Percentiles rank a stretch among this genome's conserved stretches.
Conservation (phyloP, 108 stramenopile genomes). For the Nitzschia palea region DNA sequence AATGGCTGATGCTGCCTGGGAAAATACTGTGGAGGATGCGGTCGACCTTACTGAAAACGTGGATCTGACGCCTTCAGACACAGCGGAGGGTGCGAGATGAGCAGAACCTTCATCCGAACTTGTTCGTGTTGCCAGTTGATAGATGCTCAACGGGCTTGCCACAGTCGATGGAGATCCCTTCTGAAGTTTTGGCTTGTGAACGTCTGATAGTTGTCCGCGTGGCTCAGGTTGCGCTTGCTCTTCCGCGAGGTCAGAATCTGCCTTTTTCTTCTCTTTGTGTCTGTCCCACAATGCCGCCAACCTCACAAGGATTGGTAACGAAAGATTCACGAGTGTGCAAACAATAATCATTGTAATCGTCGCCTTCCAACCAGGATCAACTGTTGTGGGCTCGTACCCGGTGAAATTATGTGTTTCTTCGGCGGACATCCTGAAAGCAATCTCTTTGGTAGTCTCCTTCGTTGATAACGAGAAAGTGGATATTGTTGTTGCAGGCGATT, state of each 20-base stretch:
- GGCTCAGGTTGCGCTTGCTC: background rate
- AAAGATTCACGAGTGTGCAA: constrained; percentile 21
- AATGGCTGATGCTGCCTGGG: background rate
- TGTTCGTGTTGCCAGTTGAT: background rate
- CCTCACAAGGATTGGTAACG: constrained; percentile 6
- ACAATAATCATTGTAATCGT: constrained; percentile 7
- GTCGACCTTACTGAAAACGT: background rate
- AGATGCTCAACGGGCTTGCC: background rate
- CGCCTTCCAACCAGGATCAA: constrained; percentile 38
- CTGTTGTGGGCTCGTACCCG: constrained; percentile 35
- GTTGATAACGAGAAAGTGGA: background rate
- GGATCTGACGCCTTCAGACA: background rate
- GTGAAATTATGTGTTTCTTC: constrained; percentile 16
- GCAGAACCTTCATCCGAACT: background rate
- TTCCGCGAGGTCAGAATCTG: background rate
- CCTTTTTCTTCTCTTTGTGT: background rate
- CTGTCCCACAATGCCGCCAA: background rate
- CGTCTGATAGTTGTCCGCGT: background rate
- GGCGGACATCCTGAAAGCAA: background rate
- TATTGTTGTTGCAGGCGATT: too few relatives aligned
- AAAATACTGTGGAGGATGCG: background rate
- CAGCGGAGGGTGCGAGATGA: background rate
- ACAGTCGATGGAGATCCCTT: background rate
- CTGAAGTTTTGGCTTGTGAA: background rate
- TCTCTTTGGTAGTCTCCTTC: background rate